Percentiles rank a stretch among this genome's conserved stretches.
phyloP scores from a whole-genome alignment of 139 green algal genomes.

The Coelastrella sp. region DNA sequence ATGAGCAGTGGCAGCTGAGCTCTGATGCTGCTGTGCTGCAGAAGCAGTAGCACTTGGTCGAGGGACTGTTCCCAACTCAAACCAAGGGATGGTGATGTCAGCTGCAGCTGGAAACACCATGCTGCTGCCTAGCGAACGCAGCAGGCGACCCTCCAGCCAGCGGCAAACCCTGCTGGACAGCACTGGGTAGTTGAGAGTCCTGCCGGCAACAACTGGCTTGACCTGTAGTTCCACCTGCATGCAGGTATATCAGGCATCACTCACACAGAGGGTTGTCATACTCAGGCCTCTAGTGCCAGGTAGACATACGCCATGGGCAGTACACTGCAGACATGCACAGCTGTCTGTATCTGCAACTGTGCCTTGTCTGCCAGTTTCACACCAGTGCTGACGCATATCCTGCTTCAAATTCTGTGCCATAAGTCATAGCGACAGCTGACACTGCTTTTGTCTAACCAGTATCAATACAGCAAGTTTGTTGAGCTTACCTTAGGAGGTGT shows the following conservation, averaged over 20 bases:
- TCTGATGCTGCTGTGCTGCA: background rate
- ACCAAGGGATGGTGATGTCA: background rate
- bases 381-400: no score
- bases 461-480: background rate
- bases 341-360: background rate
- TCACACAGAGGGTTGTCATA: no score
- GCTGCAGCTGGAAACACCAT: constrained; percentile 26
- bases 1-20: background rate
- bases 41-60: background rate
- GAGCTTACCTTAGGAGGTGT: constrained; percentile 11
- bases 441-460: no score
- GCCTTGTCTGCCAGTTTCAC: no score
- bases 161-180: background rate
- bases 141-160: constrained; percentile 3
- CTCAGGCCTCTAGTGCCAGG: no score
- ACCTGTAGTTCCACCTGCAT: background rate
- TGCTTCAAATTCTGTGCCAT: no score
- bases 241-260: no score
- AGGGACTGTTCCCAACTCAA: background rate
- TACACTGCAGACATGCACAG: no score
- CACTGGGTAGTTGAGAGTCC: background rate
- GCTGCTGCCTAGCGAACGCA: background rate
- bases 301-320: background rate
- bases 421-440: no score
- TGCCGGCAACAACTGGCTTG: constrained; percentile 4